Base-by-base conservation (phyloP, 1,284 basidiomycete species). In the Cutaneotrichosporon spelunceum region DNA sequence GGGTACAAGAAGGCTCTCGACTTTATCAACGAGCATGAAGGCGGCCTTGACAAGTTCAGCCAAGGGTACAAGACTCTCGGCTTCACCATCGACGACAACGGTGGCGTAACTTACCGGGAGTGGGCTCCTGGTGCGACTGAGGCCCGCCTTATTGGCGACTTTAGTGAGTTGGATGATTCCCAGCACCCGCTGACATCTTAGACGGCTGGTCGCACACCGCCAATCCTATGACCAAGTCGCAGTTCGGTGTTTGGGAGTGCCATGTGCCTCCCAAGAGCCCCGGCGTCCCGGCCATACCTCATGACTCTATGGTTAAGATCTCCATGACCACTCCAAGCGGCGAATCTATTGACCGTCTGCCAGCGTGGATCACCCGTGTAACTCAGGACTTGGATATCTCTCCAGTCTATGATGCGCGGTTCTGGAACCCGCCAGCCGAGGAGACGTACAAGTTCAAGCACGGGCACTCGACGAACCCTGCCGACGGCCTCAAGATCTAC, bases 231-330 rank as follows among this genome's bases (percentile, higher is more conserved):
- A 86, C 80, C 58, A 93, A 87, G 81, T 83, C 93, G 71, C 72
- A 85, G n/a, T 99, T 86, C 76, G 95, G 95, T 54, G 85, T 96
- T n/a, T 99, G 92, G 90, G 89, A 91, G 76, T 87, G 93, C 65
- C 85, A 82, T 36, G 70, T 99, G 4, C 88, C 90, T n/a, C 85
- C 92, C 26, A 81, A 81, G 42, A 78, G 83, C 34, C 79, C 84
- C 11, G 91, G 91, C 2, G 81, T 84, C 55, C 89, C 88, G 70
- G 88, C 88, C 21, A 96, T 99, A 70, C 88, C 90, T 30, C 95
- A 99, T 76, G 91, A 97, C 78, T 90, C 90, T 57, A 97, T 94
- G 81, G 70, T 97, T 73, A 97, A 97, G 88, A 90, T 93, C 69
- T 93, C 93, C 27, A 89, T 96, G 88, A 84, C 91, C 55, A 76